Evolutionary conservation across 495 filamentous ascomycete species (phyloP).

Genomic region (Symbiotaphrina buchneri): DNA sequence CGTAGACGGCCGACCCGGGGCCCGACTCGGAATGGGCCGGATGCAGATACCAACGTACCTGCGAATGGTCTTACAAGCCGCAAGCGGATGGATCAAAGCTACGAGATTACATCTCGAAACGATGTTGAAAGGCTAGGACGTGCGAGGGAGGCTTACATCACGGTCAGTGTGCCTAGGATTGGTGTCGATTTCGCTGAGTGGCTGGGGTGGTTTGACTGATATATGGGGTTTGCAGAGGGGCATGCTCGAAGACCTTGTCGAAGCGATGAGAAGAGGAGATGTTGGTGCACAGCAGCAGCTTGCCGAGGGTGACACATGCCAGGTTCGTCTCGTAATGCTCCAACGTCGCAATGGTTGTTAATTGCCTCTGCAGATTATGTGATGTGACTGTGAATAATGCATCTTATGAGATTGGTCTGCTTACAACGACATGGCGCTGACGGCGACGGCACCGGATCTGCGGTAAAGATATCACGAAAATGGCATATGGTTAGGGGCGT

Average conservation of each 20-base stretch:
- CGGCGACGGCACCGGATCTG: no score
- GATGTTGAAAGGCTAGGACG: slow-evolving; percentile 37
- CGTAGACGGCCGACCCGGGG: slow-evolving; percentile 1
- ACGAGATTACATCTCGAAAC: slow-evolving; percentile 42
- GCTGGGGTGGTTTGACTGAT: slow-evolving; percentile 7
- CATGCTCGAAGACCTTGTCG: slow-evolving; percentile 34
- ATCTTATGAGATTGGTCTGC: no score
- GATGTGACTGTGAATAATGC: no score
- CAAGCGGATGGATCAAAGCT: slow-evolving; percentile 35
- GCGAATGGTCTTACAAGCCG: slow-evolving; percentile 25
- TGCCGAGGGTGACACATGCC: slow-evolving; percentile 4
- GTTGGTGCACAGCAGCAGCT: no score
- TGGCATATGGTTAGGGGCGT: no score
- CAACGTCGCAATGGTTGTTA: slow-evolving; percentile 13
- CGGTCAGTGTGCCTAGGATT: slow-evolving; percentile 21
- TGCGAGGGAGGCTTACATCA: slow-evolving; percentile 35
- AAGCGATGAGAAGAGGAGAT: slow-evolving; percentile 19
- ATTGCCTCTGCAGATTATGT: slow-evolving; percentile 8
- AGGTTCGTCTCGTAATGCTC: slow-evolving; percentile 5
- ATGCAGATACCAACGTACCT: slow-evolving; percentile 1
- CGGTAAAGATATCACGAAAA: no score
- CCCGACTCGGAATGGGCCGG: slow-evolving; percentile 2
- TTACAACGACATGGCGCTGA: no score
- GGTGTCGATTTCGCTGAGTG: slow-evolving; percentile 6
- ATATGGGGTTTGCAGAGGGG: slow-evolving; percentile 18